These are phyloP conservation scores for Dissophora globulifera DNA, from an alignment of 192 early-diverging fungal genomes.

Conservation along the genomic window DNA sequence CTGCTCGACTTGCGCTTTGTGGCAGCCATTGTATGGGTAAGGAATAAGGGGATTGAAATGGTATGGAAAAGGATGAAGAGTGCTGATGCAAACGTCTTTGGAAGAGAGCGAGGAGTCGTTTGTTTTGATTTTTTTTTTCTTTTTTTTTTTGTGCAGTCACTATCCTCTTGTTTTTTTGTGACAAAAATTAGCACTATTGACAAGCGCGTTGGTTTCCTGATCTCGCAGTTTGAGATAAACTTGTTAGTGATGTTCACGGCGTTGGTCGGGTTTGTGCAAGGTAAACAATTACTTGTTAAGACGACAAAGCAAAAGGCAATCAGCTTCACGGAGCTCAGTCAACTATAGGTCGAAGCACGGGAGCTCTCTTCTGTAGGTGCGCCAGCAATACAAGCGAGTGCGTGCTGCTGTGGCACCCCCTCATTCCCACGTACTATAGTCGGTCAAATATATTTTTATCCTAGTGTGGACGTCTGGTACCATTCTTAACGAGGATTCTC, in stretches of 20 bases:
- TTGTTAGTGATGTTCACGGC: conserved; percentile 20
- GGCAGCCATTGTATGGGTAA: conserved; percentile 34
- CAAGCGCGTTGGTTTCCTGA: conserved; percentile 15
- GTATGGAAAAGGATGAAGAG: not conserved
- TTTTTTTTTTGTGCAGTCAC: conserved; percentile 1
- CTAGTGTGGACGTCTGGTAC: too few relatives aligned
- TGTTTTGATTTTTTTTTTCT: conserved; percentile 10
- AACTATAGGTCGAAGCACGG: too few relatives aligned
- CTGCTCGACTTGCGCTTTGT: conserved; percentile 50
- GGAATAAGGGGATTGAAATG: not conserved
- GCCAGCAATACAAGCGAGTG: too few relatives aligned
- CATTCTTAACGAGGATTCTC: too few relatives aligned
- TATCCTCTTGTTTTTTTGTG: not conserved
- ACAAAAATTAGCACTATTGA: conserved; percentile 8
- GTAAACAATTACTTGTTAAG: conserved; percentile 27
- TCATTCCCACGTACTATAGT: too few relatives aligned
- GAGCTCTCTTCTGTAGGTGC: too few relatives aligned
- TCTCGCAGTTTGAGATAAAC: conserved; percentile 34
- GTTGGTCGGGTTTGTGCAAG: conserved; percentile 23
- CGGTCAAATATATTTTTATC: too few relatives aligned
- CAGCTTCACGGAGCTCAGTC: too few relatives aligned
- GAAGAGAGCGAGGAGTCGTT: not conserved
- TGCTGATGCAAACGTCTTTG: too few relatives aligned
- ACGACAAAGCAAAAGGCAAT: too few relatives aligned
- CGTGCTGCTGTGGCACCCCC: too few relatives aligned